Conservation (phyloP, 768 basidiomycete genomes). For the Asterophora lycoperdoides region DNA sequence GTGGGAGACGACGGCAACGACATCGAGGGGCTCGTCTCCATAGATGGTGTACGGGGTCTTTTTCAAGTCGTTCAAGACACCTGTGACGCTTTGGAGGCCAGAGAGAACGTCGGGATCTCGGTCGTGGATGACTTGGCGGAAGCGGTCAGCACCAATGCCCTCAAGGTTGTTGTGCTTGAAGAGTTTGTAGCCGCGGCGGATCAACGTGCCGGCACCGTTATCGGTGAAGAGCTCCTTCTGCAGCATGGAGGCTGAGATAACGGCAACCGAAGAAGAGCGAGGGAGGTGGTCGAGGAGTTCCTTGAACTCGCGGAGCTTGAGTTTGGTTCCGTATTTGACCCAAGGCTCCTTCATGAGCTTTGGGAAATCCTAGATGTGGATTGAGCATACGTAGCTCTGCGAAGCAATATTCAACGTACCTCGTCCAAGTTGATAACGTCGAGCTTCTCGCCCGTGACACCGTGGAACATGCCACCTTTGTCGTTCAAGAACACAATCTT, state of each 20-base stretch:
- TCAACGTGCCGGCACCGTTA: constrained; percentile 94
- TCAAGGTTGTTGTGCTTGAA: constrained; percentile 85
- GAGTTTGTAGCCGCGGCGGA: constrained; percentile 96
- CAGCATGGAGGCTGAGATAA: constrained; percentile 87
- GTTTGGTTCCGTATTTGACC: constrained; percentile 99
- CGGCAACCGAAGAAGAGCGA: constrained; percentile 95
- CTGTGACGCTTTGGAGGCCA: constrained; percentile 82
- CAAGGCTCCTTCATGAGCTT: constrained; percentile 95
- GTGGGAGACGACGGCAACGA: constrained; percentile 89
- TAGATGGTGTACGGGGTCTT: constrained; percentile 88
- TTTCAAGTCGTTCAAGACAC: constrained; percentile 78
- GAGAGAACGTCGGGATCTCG: constrained; percentile 88
- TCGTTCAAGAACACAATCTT: constrained; percentile 99
- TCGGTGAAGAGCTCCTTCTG: constrained; percentile 99
- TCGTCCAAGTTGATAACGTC: constrained; percentile 97
- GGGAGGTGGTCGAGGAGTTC: constrained; percentile 97
- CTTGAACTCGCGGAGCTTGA: constrained; percentile 98
- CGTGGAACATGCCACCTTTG: constrained; percentile 97
- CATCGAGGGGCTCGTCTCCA: constrained; percentile 97
- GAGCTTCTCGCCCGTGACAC: constrained; percentile 93
- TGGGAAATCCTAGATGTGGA: constrained; percentile 75
- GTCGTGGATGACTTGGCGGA: constrained; percentile 92
- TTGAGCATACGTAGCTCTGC: constrained; percentile 1
- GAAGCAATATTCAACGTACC: constrained; percentile 36
- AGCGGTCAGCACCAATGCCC: constrained; percentile 84